Base-by-base conservation (phyloP, 257 asterid species). In the Primulina tabacum region DNA sequence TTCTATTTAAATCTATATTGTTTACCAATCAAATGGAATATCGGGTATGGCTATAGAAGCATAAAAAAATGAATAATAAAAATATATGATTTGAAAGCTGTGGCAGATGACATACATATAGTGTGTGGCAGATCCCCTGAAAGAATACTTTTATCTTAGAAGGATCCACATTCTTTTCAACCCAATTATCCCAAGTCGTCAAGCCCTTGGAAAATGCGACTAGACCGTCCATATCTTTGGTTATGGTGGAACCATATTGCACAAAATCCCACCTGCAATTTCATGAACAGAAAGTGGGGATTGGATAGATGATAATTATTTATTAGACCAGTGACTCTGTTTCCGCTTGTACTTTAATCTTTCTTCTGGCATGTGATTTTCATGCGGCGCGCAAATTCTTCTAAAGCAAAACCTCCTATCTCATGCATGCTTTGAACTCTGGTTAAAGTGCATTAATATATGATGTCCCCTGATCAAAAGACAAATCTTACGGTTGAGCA, bases 121-220 rank as follows among this genome's bases (percentile, higher is more conserved):
- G 60, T 87, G 90, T 26, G 78, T 59, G 1, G 90, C 90, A 24
- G 94, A 87, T 82, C 55, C 90, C 89, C 28, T 84, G 90, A 62
- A 81, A 88, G 76, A 83, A 84, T 65, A 88, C 87, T 53, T 69
- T 79, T 30, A 83, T 85, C 73, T 71, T 77, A 0, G 80, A 47
- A 21, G 88, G 70, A 43, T 85, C 78, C 9, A 88, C 79, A 40
- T 77, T 82, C 33, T 68, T 76, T 34, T 86, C 80, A 11, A 88
- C 83, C 95, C 95, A 88, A 40, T 14, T 32, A 33, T 71, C 85
- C 95, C 95, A 88, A 53, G 95, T 86, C 4, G 77, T 60, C 77
- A 88, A 57, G 5, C 80, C 95, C 64, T 77, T 82, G 2, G 73
- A 68, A 67, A 79, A 88, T 16, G 95, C 95, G 8, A 34, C 72